A percentile compares a stretch with the other conserved stretches of the same genome.
These are phyloP conservation scores for Umbelopsis vinacea DNA, from an alignment of 192 early-diverging fungal species.

Conservation along the genomic window DNA sequence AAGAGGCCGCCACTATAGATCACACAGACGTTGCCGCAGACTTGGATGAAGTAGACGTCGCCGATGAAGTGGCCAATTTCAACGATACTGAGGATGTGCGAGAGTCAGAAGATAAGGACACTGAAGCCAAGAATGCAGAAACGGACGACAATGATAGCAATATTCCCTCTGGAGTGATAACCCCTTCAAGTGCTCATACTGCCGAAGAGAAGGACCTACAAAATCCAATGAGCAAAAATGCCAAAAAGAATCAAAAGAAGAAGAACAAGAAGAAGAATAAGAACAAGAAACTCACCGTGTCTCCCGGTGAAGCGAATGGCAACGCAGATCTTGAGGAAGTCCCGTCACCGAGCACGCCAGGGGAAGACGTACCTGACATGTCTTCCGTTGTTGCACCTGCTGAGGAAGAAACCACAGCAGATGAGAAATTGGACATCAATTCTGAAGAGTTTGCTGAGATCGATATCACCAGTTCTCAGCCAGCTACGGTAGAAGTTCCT, in stretches of 20 bases:
- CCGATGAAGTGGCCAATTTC: background rate
- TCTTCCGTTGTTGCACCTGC: background rate
- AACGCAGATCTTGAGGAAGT: background rate
- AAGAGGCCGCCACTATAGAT: background rate
- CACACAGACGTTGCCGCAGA: background rate
- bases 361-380: too few relatives aligned
- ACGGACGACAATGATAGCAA: constrained; percentile 4
- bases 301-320: background rate
- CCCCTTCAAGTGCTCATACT: background rate
- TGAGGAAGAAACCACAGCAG: background rate
- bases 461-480: background rate
- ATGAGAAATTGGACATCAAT: background rate
- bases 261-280: constrained; percentile 16
- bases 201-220: background rate
- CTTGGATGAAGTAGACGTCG: background rate
- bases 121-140: background rate
- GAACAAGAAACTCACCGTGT: background rate
- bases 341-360: background rate
- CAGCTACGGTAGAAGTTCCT: background rate
- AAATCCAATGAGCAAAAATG: background rate
- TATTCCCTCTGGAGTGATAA: background rate
- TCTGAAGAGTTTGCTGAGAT: constrained; percentile 16
- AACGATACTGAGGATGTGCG: background rate
- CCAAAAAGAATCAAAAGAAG: constrained; percentile 19
- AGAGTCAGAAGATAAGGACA: background rate